Evolutionary conservation across 1,284 basidiomycete species (phyloP).

Genomic region (Amylostereum areolatum): DNA sequence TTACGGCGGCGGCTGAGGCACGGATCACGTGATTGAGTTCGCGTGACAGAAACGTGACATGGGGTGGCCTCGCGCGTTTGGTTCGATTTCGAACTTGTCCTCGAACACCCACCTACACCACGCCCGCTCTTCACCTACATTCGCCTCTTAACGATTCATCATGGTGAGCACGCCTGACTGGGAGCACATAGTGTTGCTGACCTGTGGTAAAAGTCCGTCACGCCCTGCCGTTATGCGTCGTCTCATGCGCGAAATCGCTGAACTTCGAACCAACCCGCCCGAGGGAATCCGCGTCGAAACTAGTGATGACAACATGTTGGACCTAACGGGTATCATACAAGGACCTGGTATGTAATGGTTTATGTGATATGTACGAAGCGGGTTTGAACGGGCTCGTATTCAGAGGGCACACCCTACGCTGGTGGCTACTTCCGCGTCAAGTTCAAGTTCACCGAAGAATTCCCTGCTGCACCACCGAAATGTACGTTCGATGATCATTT

Average conservation of each 20-base stretch:
- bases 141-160: no score
- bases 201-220: constrained; percentile 30
- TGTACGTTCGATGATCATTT: constrained; percentile 45
- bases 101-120: no score
- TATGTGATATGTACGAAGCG: constrained; percentile 18
- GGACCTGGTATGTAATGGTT: constrained; percentile 58
- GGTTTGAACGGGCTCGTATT: constrained; percentile 9
- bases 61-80: no score
- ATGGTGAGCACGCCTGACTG: no score
- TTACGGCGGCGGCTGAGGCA: no score
- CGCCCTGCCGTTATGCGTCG: constrained; percentile 60
- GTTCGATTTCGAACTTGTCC: no score
- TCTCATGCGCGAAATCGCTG: constrained; percentile 79
- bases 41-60: no score
- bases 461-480: constrained; percentile 87
- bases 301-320: constrained; percentile 79
- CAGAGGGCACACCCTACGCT: constrained; percentile 87
- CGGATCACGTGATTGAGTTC: no score
- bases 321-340: constrained; percentile 75
- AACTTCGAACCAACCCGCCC: constrained; percentile 74
- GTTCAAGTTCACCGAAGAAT: constrained; percentile 86
- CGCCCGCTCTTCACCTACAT: no score
- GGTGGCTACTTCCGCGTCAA: constrained; percentile 87
- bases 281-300: constrained; percentile 85
- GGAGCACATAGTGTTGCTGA: not conserved